Conservation (phyloP, 2,329 filamentous ascomycete species). For the Cercospora janseana region DNA sequence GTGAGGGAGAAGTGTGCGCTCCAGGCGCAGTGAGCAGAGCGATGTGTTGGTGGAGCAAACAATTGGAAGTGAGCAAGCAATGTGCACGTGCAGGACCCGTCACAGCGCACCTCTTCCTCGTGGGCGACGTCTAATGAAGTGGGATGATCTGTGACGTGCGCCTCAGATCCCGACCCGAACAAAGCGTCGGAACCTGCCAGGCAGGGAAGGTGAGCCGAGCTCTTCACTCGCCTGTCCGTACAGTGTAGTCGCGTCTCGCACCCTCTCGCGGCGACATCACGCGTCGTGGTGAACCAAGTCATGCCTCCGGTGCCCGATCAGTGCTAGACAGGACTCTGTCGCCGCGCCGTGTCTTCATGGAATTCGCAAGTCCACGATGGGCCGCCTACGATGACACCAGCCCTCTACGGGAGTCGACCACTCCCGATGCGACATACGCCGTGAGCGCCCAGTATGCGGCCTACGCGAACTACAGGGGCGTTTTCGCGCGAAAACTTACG, state of each 20-base stretch:
- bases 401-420: neutral
- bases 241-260: neutral
- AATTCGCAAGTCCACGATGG: constrained; percentile 17
- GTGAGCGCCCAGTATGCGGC: constrained; percentile 27
- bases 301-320: too few relatives aligned
- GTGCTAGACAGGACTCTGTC: too few relatives aligned
- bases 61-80: neutral
- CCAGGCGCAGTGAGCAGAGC: neutral
- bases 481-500: constrained; percentile 19
- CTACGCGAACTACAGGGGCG: constrained; percentile 20
- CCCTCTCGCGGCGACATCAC: too few relatives aligned
- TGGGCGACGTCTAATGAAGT: neutral
- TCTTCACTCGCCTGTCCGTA: too few relatives aligned
- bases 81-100: neutral
- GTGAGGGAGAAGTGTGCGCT: neutral
- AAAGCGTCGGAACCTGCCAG: too few relatives aligned
- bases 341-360: constrained; percentile 12
- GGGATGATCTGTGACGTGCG: constrained; percentile 2
- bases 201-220: constrained; percentile 2
- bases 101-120: neutral
- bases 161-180: neutral
- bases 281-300: too few relatives aligned
- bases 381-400: constrained; percentile 10
- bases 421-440: constrained; percentile 16
- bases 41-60: neutral